Conservation (phyloP, 139 green algal genomes). For the Tetraselmis chui region DNA sequence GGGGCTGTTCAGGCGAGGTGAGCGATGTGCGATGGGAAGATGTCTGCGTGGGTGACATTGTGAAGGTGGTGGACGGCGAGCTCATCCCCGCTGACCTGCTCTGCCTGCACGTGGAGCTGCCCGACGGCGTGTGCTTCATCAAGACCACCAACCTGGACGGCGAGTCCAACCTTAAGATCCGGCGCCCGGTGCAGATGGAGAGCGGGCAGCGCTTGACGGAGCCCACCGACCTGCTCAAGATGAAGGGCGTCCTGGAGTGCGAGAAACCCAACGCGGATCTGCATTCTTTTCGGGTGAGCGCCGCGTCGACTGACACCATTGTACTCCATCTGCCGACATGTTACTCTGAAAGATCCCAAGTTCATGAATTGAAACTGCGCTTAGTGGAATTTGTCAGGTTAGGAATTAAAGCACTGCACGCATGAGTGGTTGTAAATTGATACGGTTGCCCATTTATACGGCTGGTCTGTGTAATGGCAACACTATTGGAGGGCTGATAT, state of each 20-base stretch:
- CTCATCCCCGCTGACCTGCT: constrained; percentile 42
- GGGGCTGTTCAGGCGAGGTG: constrained; percentile 14
- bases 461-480: too few relatives aligned
- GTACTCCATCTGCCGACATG: not conserved
- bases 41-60: constrained; percentile 54
- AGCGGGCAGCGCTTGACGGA: constrained; percentile 11
- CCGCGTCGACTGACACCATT: constrained; percentile 10
- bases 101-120: constrained; percentile 47
- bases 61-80: constrained; percentile 51
- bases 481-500: too few relatives aligned
- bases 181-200: constrained; percentile 35
- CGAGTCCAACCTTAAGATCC: constrained; percentile 93
- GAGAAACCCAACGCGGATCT: constrained; percentile 80
- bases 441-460: too few relatives aligned
- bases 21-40: constrained; percentile 47
- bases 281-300: constrained; percentile 69
- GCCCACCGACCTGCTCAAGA: constrained; percentile 1
- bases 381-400: too few relatives aligned
- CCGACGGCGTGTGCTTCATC: constrained; percentile 73
- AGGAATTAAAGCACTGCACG: too few relatives aligned
- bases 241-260: constrained; percentile 50
- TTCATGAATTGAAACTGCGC: too few relatives aligned
- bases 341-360: too few relatives aligned
- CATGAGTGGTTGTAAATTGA: too few relatives aligned
- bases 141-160: constrained; percentile 91